These are phyloP conservation scores for Wallacemonas sp. DNA, from an alignment of 208 protist genomes.

Conservation along the genomic window DNA sequence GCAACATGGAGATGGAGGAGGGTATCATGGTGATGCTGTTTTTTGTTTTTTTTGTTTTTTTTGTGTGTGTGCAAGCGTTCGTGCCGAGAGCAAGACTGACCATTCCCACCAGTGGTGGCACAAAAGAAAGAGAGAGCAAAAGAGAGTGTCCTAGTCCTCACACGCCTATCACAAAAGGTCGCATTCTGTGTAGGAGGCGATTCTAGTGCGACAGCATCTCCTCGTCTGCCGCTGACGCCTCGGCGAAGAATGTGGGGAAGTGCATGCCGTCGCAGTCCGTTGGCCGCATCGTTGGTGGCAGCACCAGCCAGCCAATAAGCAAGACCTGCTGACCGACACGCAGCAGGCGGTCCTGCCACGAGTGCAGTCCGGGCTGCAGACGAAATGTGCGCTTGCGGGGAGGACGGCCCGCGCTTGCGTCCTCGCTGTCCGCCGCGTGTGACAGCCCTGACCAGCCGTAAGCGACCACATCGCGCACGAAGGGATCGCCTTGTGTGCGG, in stretches of 20 bases:
- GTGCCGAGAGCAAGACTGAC: no score
- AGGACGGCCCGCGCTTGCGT: neutral
- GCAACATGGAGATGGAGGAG: no score
- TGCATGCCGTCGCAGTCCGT: conserved; percentile 65
- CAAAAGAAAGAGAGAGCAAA: no score
- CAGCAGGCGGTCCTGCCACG: neutral
- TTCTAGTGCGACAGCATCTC: no score
- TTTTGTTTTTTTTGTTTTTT: no score
- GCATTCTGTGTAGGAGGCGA: no score
- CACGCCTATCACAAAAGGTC: no score
- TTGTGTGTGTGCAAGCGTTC: no score
- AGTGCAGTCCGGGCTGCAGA: neutral
- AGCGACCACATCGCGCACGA: conserved; percentile 24
- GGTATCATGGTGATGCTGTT: no score
- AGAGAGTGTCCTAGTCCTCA: no score
- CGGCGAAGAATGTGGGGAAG: conserved; percentile 54
- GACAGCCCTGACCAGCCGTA: neutral
- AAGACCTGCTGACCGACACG: conserved; percentile 1
- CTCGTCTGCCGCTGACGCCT: conserved; percentile 21
- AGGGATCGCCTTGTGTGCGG: conserved; percentile 45
- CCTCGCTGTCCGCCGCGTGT: neutral
- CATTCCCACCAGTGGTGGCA: no score
- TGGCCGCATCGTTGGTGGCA: conserved; percentile 46
- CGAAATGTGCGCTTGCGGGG: neutral
- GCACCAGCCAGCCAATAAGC: conserved; percentile 50